These are phyloP conservation scores for Cordyceps pruinosa DNA, from an alignment of 2,329 filamentous ascomycete genomes.

Conservation along the genomic window DNA sequence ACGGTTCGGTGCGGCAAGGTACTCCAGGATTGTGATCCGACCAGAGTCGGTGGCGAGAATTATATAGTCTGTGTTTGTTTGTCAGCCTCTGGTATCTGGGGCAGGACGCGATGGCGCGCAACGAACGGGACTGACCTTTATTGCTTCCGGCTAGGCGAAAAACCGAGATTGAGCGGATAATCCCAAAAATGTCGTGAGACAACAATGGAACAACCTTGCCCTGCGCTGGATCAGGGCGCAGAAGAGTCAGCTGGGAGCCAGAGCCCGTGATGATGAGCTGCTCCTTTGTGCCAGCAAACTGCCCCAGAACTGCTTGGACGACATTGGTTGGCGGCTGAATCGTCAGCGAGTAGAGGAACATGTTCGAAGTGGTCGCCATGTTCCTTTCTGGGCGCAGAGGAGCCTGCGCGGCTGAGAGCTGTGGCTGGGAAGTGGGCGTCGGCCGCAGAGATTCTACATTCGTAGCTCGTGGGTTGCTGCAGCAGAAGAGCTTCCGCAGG, in stretches of 20 bases:
- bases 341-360: constrained; percentile 97
- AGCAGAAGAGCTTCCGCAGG: constrained; percentile 8
- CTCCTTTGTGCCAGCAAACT: constrained; percentile 93
- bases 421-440: constrained; percentile 9
- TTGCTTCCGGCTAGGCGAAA: constrained; percentile 89
- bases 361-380: constrained; percentile 97
- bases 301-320: constrained; percentile 84
- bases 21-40: constrained; percentile 89
- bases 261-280: constrained; percentile 95
- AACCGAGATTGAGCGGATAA: constrained; percentile 80
- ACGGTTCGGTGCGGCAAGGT: constrained; percentile 74
- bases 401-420: constrained; percentile 11
- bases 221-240: constrained; percentile 77
- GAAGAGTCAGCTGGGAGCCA: constrained; percentile 80
- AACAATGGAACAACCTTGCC: constrained; percentile 81
- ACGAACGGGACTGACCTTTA: constrained; percentile 69
- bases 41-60: constrained; percentile 94
- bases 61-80: constrained; percentile 74
- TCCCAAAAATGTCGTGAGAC: constrained; percentile 92
- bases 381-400: constrained; percentile 34
- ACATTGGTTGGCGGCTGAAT: constrained; percentile 87
- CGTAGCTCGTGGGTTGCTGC: constrained; percentile 9
- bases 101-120: constrained; percentile 27
- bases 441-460: constrained; percentile 11
- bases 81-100: constrained; percentile 19